Evolutionary conservation across 768 basidiomycete species (phyloP).

Genomic region (Lactarius pseudohatsudake): DNA sequence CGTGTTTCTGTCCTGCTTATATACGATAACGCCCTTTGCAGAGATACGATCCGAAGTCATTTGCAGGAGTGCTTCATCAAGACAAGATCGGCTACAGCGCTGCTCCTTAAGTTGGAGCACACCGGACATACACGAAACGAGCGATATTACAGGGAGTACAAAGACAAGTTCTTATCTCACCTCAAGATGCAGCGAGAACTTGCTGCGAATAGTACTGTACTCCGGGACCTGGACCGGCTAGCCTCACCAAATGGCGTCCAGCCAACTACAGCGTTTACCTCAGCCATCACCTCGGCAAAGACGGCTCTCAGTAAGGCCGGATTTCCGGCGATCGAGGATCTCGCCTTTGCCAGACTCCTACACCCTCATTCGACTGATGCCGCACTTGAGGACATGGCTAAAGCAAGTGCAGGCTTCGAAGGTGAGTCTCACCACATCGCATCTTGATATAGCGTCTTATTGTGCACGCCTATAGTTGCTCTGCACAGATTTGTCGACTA

Average conservation of each 20-base stretch:
- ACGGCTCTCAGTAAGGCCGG: background rate
- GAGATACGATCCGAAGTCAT: conserved; percentile 6
- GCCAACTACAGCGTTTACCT: background rate
- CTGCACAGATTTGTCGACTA: conserved; percentile 26
- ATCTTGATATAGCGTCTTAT: background rate
- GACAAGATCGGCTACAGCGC: background rate
- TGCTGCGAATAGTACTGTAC: background rate
- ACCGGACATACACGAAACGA: conserved; percentile 23
- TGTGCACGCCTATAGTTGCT: conserved; percentile 12
- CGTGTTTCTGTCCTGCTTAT: background rate
- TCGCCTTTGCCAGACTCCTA: conserved; percentile 16
- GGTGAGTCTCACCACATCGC: conserved; percentile 12
- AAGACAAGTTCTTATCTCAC: conserved; percentile 20
- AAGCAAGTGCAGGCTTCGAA: conserved; percentile 26
- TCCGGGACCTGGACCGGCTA: background rate
- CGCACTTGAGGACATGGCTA: conserved; percentile 26
- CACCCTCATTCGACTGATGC: background rate
- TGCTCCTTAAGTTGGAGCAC: conserved; percentile 21
- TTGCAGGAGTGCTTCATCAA: background rate
- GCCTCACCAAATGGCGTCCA: background rate
- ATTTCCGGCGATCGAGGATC: background rate
- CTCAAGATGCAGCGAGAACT: conserved; percentile 19
- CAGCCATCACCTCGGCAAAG: background rate
- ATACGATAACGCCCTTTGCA: background rate
- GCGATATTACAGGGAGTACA: conserved; percentile 17